Conservation (phyloP, 2,329 filamentous ascomycete genomes). For the Chrysosporium keratinophilum region DNA sequence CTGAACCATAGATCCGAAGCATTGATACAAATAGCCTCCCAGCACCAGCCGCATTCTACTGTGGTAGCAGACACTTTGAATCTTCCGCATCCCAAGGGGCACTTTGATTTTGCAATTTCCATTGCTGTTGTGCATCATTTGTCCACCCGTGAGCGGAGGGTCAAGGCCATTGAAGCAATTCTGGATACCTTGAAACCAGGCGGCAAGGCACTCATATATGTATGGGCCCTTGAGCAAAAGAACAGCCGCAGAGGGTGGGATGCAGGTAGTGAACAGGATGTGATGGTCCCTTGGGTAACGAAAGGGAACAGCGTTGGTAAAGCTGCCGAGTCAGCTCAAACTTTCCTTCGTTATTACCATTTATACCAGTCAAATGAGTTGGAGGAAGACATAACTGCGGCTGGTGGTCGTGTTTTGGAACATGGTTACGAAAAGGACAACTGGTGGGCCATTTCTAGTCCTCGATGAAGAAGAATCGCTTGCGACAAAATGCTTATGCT, state of each 20-base stretch:
- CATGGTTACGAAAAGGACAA: slow-evolving; percentile 94
- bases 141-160: slow-evolving; percentile 62
- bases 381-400: slow-evolving; percentile 63
- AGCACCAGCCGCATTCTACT: slow-evolving; percentile 53
- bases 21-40: slow-evolving; percentile 47
- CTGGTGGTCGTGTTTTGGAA: slow-evolving; percentile 64
- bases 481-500: neutral
- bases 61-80: slow-evolving; percentile 71
- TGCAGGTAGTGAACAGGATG: slow-evolving; percentile 71
- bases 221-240: slow-evolving; percentile 92
- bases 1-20: slow-evolving; percentile 43
- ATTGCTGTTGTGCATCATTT: slow-evolving; percentile 93
- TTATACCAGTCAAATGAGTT: slow-evolving; percentile 79
- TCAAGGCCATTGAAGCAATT: slow-evolving; percentile 61
- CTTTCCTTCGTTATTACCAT: slow-evolving; percentile 88
- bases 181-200: slow-evolving; percentile 51
- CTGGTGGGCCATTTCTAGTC: slow-evolving; percentile 74
- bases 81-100: slow-evolving; percentile 59
- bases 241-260: slow-evolving; percentile 81
- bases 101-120: slow-evolving; percentile 80
- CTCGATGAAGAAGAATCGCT: slow-evolving; percentile 3
- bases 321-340: slow-evolving; percentile 3
- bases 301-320: slow-evolving; percentile 26
- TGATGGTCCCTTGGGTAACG: slow-evolving; percentile 92
- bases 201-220: slow-evolving; percentile 71